These are phyloP conservation scores for Hyaloscypha finlandica DNA, from an alignment of 495 filamentous ascomycete genomes.

Conservation along the genomic window DNA sequence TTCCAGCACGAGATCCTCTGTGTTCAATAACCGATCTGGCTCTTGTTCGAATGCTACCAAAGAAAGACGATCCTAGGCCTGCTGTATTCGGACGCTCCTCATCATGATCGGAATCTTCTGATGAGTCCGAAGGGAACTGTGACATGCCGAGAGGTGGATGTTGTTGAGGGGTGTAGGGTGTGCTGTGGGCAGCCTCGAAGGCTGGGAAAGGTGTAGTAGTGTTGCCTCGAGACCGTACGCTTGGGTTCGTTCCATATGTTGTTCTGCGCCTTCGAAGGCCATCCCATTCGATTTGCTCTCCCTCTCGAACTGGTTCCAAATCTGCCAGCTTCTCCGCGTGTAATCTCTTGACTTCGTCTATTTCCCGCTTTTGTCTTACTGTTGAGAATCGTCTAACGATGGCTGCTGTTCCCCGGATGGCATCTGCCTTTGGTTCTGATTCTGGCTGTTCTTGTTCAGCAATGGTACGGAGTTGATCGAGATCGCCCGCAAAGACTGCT, in stretches of 20 bases:
- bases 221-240: conserved; percentile 20
- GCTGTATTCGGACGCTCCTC: conserved; percentile 48
- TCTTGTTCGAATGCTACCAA: conserved; percentile 60
- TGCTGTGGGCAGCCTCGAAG: conserved; percentile 38
- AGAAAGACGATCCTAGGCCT: conserved; percentile 54
- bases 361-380: conserved; percentile 74
- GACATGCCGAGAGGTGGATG: conserved; percentile 85
- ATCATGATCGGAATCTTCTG: conserved; percentile 53
- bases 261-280: conserved; percentile 85
- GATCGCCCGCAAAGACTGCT: conserved; percentile 87
- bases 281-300: conserved; percentile 88
- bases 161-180: conserved; percentile 28
- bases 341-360: conserved; percentile 76
- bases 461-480: conserved; percentile 93
- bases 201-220: conserved; percentile 30
- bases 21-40: conserved; percentile 52
- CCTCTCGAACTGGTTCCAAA: conserved; percentile 73
- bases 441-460: conserved; percentile 94
- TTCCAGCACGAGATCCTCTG: conserved; percentile 36
- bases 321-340: conserved; percentile 76
- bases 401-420: conserved; percentile 88
- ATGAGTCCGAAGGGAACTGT: conserved; percentile 66
- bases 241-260: conserved; percentile 50
- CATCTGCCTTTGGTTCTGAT: conserved; percentile 92
- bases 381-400: conserved; percentile 83